Conservation (phyloP, 2,329 filamentous ascomycete species). For the Xylaria sp. region DNA sequence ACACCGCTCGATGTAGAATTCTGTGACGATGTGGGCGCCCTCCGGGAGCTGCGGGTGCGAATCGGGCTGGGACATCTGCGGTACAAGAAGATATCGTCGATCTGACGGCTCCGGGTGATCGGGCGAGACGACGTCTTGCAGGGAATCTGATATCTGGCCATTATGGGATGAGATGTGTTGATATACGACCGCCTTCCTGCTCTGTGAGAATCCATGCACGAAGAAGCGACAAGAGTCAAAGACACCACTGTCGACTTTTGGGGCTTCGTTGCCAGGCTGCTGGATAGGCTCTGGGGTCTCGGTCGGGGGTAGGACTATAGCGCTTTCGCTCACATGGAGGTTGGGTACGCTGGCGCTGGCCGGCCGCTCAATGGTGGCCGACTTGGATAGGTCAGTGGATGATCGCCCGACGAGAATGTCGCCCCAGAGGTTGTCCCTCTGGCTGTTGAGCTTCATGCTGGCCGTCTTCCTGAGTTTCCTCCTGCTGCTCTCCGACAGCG, state of each 20-base stretch:
- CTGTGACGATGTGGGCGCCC: constrained; percentile 66
- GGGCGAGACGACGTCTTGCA: constrained; percentile 44
- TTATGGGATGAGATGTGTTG: constrained; percentile 53
- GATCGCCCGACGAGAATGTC: constrained; percentile 70
- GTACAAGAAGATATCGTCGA: constrained; percentile 57
- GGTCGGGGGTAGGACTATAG: constrained; percentile 2
- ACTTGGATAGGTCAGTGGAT: constrained; percentile 33
- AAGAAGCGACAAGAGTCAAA: constrained; percentile 62
- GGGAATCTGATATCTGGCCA: constrained; percentile 46
- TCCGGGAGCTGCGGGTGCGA: constrained; percentile 46
- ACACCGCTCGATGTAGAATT: constrained; percentile 93
- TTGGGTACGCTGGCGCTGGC: constrained; percentile 18
- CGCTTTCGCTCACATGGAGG: constrained; percentile 5
- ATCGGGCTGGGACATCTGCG: constrained; percentile 52
- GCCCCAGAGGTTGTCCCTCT: constrained; percentile 85
- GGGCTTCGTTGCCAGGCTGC: constrained; percentile 6
- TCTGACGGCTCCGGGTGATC: constrained; percentile 31
- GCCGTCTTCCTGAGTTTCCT: constrained; percentile 87
- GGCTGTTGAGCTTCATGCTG: constrained; percentile 78
- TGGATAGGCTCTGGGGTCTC: constrained; percentile 5
- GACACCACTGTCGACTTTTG: constrained; percentile 41
- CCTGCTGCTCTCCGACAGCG: constrained; percentile 58
- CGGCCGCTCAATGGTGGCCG: constrained; percentile 12
- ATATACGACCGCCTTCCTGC: constrained; percentile 52
- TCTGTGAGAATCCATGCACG: constrained; percentile 60